Evolutionary conservation across 2,329 filamentous ascomycete genomes (phyloP), one percentile per base, ranked within the genome.

Genomic region (Lecanicillium sp.): DNA sequence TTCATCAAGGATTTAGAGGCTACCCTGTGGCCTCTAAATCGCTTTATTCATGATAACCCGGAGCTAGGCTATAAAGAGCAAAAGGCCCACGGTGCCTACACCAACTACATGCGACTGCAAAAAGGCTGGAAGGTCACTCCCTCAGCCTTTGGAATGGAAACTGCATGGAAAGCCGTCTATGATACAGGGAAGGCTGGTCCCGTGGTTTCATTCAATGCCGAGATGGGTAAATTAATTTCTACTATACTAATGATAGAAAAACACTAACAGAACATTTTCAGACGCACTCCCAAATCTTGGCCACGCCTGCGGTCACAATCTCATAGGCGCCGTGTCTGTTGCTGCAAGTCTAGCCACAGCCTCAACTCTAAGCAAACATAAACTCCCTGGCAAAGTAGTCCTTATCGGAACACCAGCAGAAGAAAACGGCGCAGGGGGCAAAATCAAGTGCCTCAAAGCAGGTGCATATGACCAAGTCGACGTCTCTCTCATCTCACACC

Each of bases 381-480:
- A 20, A 6, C 38, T 42, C 9, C 4, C 35, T 9, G 42, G 38
- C 35, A 43, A 40, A 16, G 34, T 43, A 9, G 25, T 33, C 12
- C 49, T 74, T 22, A 61, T 73, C 30, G 72, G 72, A n/a, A 75
- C 71, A 0, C 72, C 72, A 0, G 72, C 68, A 3, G 71, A 75
- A 47, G 71, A 75, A 53, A 16, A 16, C 13, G 67, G 67, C 2
- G 66, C 66, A 4, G 70, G 69, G 7, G 70, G 68, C 25, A 75
- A 74, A 48, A 64, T 72, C 38, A 65, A 56, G 18, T 54, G 67
- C 1, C 52, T 71, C n/a, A 37, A 65, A 13, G 62, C 61, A 8
- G 66, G 66, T 6, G 67, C 67, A 2, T 71, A 69, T 40, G 46
- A 51, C 4, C 58, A 63, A 9, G 51, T 54, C 0, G 54, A 56